Percentiles rank a stretch among this genome's conserved stretches.
These are phyloP conservation scores for Gossypium schwendimanii DNA, from an alignment of 441 rosid genomes.

Conservation along the genomic window DNA sequence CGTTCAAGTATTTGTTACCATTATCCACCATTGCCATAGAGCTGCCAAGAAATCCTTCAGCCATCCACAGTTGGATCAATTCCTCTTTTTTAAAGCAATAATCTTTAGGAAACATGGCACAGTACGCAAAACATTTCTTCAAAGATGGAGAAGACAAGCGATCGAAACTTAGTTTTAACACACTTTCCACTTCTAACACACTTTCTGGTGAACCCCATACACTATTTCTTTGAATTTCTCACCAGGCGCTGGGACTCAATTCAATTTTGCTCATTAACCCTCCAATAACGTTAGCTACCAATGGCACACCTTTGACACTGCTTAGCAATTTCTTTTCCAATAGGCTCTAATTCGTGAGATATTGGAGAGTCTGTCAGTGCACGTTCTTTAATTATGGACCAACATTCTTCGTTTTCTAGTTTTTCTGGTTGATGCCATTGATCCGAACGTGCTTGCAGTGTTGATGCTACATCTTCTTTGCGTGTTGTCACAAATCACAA, in stretches of 20 bases:
- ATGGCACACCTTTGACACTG: slow-evolving; percentile 21
- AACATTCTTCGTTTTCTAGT: neutral
- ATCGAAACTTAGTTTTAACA: slow-evolving; percentile 1
- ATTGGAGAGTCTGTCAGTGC: neutral
- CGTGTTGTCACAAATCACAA: slow-evolving; percentile 26
- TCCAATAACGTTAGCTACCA: slow-evolving; percentile 19
- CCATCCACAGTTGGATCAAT: slow-evolving; percentile 22
- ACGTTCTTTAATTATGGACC: neutral
- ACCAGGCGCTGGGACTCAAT: neutral
- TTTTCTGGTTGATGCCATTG: neutral
- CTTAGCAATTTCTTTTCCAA: slow-evolving; percentile 21
- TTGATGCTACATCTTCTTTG: neutral
- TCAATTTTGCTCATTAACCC: neutral
- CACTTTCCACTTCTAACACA: neutral
- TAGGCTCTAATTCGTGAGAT: slow-evolving; percentile 1
- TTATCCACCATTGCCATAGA: neutral
- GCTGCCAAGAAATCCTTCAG: slow-evolving; percentile 11
- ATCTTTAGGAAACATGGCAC: slow-evolving; percentile 20
- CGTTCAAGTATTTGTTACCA: neutral
- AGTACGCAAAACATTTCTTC: slow-evolving; percentile 5
- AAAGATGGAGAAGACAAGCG: neutral
- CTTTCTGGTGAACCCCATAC: neutral
- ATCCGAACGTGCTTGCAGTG: neutral
- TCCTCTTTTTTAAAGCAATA: neutral
- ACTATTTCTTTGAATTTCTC: neutral